A percentile compares a stretch with the other conserved stretches of the same genome.
phyloP scores from a whole-genome alignment of 179 eudicot species.

The Patellifolia procumbens region DNA sequence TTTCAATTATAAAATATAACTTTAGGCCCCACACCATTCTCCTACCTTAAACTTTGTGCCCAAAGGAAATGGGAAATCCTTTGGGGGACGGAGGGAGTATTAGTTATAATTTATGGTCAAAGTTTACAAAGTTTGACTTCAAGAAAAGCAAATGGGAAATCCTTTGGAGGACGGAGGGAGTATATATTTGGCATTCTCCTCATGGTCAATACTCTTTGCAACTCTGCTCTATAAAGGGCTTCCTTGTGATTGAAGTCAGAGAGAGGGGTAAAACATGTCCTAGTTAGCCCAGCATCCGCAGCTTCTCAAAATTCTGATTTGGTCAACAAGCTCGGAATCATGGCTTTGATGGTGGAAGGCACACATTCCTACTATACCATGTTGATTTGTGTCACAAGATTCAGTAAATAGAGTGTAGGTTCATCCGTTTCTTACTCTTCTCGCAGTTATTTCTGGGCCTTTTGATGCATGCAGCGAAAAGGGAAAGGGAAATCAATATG shows the following conservation, averaged over 20 bases:
- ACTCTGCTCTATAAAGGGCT: too few relatives aligned
- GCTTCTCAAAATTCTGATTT: neutral
- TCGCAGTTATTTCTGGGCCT: neutral
- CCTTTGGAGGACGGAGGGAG: too few relatives aligned
- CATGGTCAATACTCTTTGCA: neutral
- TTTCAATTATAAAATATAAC: too few relatives aligned
- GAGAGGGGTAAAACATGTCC: neutral
- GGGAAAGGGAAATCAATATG: too few relatives aligned
- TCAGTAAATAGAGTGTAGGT: neutral
- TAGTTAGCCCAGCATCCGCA: neutral
- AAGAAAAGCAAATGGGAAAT: too few relatives aligned
- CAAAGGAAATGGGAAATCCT: too few relatives aligned
- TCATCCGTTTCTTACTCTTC: neutral
- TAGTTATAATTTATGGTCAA: too few relatives aligned
- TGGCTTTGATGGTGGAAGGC: slow-evolving; percentile 3
- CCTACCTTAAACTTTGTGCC: too few relatives aligned
- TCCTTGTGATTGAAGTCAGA: neutral
- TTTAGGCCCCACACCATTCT: too few relatives aligned
- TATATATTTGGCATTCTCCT: neutral
- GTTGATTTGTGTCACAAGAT: neutral
- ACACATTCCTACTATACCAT: neutral
- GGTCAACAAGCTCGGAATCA: neutral
- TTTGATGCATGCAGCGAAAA: too few relatives aligned
- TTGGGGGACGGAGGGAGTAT: too few relatives aligned
- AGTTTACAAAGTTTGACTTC: too few relatives aligned